phyloP scores from a whole-genome alignment of 2,329 filamentous ascomycete genomes.

The Chaetomium olivaceum region DNA sequence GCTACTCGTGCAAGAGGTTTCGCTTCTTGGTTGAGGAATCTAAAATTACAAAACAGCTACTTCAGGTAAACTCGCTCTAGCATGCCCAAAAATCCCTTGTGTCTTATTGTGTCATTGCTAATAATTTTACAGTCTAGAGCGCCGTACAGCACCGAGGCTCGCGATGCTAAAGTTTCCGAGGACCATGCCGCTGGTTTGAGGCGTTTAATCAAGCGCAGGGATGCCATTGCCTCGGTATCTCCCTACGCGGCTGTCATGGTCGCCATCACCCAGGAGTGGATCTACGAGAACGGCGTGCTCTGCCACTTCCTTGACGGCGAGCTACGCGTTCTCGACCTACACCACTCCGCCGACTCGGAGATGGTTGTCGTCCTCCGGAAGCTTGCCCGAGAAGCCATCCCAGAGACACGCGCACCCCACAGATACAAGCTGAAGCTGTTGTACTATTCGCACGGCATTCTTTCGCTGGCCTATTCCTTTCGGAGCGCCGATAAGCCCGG shows the following conservation, averaged over 20 bases:
- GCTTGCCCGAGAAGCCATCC: slow-evolving; percentile 42
- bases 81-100: not conserved
- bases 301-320: slow-evolving; percentile 57
- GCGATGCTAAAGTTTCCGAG: slow-evolving; percentile 36
- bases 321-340: slow-evolving; percentile 62
- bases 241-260: slow-evolving; percentile 64
- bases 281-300: slow-evolving; percentile 63
- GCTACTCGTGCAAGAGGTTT: slow-evolving; percentile 54
- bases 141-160: slow-evolving; percentile 37
- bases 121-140: slow-evolving; percentile 39
- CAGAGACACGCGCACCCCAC: slow-evolving; percentile 38
- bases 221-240: slow-evolving; percentile 59
- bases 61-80: slow-evolving; percentile 50
- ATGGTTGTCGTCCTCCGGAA: slow-evolving; percentile 55
- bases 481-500: slow-evolving; percentile 34
- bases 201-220: slow-evolving; percentile 60
- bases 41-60: slow-evolving; percentile 56
- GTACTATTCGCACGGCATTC: slow-evolving; percentile 57
- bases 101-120: not conserved
- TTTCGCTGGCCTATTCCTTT: slow-evolving; percentile 59
- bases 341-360: slow-evolving; percentile 50
- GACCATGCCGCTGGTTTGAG: slow-evolving; percentile 56
- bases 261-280: slow-evolving; percentile 60
- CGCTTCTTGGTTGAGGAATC: slow-evolving; percentile 53
- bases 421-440: slow-evolving; percentile 55